These are phyloP conservation scores for Mycena galopus DNA, from an alignment of 768 basidiomycete species.

Conservation along the genomic window DNA sequence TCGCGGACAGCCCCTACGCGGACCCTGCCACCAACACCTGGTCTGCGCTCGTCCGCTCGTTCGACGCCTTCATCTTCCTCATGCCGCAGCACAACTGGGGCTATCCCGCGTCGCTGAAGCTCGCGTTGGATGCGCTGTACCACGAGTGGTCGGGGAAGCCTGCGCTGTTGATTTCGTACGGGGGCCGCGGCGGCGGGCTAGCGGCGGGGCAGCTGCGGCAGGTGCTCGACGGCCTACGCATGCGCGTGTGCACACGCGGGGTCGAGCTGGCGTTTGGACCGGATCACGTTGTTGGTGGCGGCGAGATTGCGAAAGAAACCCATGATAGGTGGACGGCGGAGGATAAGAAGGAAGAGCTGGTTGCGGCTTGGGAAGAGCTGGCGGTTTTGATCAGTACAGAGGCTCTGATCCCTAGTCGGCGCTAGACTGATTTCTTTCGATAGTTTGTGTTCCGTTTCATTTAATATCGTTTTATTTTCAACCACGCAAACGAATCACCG, in stretches of 20 bases:
- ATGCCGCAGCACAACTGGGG: constrained; percentile 57
- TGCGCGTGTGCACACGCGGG: constrained; percentile 23
- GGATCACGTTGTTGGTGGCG: constrained; percentile 17
- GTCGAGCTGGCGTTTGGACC: constrained; percentile 21
- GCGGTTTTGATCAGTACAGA: neutral
- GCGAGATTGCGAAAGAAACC: constrained; percentile 12
- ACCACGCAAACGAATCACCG: too few species aligned
- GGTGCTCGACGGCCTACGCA: constrained; percentile 41
- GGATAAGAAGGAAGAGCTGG: constrained; percentile 28
- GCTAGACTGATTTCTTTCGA: too few species aligned
- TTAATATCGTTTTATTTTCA: too few species aligned
- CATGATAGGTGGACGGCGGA: constrained; percentile 22
- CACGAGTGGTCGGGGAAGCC: constrained; percentile 53
- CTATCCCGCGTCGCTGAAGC: constrained; percentile 54
- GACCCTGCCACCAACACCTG: constrained; percentile 46
- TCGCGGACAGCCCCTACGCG: constrained; percentile 40
- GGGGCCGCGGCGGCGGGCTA: constrained; percentile 49
- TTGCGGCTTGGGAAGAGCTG: constrained; percentile 25
- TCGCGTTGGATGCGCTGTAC: constrained; percentile 55
- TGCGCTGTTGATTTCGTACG: constrained; percentile 49
- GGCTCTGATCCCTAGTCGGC: too few species aligned
- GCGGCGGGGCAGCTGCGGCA: constrained; percentile 42
- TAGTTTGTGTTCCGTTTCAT: too few species aligned
- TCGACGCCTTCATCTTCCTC: constrained; percentile 51
- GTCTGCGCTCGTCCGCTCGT: constrained; percentile 43